phyloP scores from a whole-genome alignment of 164 flowering plant genomes.

The Hamamelis virginiana region DNA sequence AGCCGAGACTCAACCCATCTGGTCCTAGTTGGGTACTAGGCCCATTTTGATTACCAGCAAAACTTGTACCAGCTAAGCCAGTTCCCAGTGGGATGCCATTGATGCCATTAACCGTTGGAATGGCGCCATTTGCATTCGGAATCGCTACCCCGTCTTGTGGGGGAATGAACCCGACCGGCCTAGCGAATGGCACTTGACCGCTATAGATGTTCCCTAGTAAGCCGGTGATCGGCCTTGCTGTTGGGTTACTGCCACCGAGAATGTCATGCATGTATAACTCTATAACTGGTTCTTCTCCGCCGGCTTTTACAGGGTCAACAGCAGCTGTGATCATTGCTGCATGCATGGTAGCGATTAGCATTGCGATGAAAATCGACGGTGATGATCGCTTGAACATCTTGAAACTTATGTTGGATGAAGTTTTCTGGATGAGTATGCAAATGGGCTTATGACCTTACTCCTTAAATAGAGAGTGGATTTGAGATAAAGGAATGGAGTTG shows the following conservation, averaged over 20 bases:
- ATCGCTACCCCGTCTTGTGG: slow-evolving; percentile 63
- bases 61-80: slow-evolving; percentile 69
- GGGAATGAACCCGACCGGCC: slow-evolving; percentile 61
- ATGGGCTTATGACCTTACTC: background rate
- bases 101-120: slow-evolving; percentile 62
- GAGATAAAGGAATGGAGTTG: slow-evolving; percentile 11
- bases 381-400: slow-evolving; percentile 34
- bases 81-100: slow-evolving; percentile 79
- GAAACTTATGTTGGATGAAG: background rate
- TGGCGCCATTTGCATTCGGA: slow-evolving; percentile 77
- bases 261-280: slow-evolving; percentile 89
- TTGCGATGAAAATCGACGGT: slow-evolving; percentile 12
- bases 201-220: slow-evolving; percentile 79
- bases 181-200: slow-evolving; percentile 89
- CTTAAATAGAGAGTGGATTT: slow-evolving; percentile 7
- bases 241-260: slow-evolving; percentile 77
- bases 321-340: slow-evolving; percentile 17
- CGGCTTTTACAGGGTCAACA: slow-evolving; percentile 17
- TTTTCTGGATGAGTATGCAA: background rate
- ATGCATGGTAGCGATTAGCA: slow-evolving; percentile 24
- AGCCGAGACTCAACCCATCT: slow-evolving; percentile 58
- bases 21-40: slow-evolving; percentile 39
- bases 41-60: slow-evolving; percentile 33
- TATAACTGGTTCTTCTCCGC: slow-evolving; percentile 32
- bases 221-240: slow-evolving; percentile 85